Evolutionary conservation across 805 yeast species (phyloP).

Genomic region (Candida taoyuanica): DNA sequence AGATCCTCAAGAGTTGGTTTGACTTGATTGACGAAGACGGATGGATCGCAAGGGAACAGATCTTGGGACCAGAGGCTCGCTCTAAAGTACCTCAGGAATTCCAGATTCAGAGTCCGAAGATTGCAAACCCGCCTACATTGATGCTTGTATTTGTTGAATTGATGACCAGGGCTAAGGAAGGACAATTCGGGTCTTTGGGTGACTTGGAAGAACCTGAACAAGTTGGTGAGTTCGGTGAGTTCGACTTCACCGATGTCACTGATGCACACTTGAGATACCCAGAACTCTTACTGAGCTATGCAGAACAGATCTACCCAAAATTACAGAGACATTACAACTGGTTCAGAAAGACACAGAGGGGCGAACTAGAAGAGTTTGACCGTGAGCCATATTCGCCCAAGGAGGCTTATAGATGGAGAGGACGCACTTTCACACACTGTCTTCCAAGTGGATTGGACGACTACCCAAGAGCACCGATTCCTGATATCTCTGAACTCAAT

Average conservation of each 20-base stretch:
- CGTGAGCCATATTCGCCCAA: slow-evolving; percentile 44
- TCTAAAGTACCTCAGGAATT: slow-evolving; percentile 82
- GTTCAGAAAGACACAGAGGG: slow-evolving; percentile 79
- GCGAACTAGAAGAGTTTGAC: slow-evolving; percentile 67
- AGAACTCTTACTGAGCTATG: slow-evolving; percentile 53
- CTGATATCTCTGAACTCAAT: slow-evolving; percentile 85
- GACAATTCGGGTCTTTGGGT: slow-evolving; percentile 18
- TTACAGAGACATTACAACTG: slow-evolving; percentile 74
- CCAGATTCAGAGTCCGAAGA: slow-evolving; percentile 78
- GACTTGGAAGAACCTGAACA: slow-evolving; percentile 31
- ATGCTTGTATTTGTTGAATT: slow-evolving; percentile 65
- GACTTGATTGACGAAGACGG: slow-evolving; percentile 81
- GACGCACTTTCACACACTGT: slow-evolving; percentile 80
- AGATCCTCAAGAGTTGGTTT: slow-evolving; percentile 86
- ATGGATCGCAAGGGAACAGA: slow-evolving; percentile 96
- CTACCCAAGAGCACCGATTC: slow-evolving; percentile 79
- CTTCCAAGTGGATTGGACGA: slow-evolving; percentile 94
- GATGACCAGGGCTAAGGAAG: slow-evolving; percentile 39
- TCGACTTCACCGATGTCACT: slow-evolving; percentile 34
- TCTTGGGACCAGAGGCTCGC: slow-evolving; percentile 87
- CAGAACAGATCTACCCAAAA: slow-evolving; percentile 67
- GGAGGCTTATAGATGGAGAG: slow-evolving; percentile 91
- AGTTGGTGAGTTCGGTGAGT: slow-evolving; percentile 24
- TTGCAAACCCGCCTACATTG: slow-evolving; percentile 94
- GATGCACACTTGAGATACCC: slow-evolving; percentile 54